phyloP scores from a whole-genome alignment of 2,329 filamentous ascomycete genomes.

The Aureobasidium sp. region DNA sequence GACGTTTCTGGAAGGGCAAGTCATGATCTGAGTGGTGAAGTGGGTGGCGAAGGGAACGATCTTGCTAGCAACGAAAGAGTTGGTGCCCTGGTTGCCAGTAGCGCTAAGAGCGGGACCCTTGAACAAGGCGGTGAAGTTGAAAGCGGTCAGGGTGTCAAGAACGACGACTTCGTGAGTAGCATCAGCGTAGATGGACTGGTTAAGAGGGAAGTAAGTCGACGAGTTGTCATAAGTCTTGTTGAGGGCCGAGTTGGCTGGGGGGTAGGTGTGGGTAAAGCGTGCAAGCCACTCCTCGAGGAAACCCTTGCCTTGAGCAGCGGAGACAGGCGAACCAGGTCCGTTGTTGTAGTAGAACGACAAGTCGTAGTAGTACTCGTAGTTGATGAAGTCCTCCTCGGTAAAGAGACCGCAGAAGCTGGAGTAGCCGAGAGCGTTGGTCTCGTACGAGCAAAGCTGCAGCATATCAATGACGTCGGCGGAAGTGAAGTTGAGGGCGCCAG shows the following conservation, averaged over 20 bases:
- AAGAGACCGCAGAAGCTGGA: conserved; percentile 13
- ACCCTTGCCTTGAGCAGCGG: conserved; percentile 8
- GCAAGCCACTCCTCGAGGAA: conserved; percentile 13
- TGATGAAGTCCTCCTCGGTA: conserved; percentile 8
- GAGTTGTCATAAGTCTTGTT: conserved; percentile 12
- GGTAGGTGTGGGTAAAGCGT: conserved; percentile 13
- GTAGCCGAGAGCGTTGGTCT: conserved; percentile 13
- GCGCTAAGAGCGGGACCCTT: neutral
- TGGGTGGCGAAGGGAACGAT: conserved; percentile 13
- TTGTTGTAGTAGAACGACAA: conserved; percentile 15
- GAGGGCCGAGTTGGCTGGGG: neutral
- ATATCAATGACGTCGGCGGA: neutral
- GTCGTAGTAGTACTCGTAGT: conserved; percentile 16
- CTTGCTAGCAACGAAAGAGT: conserved; percentile 10
- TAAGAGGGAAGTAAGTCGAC: conserved; percentile 5
- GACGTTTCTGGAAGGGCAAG: conserved; percentile 4
- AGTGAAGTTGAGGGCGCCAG: conserved; percentile 12
- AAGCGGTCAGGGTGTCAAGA: conserved; percentile 8
- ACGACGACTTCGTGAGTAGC: conserved; percentile 12
- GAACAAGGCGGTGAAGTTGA: conserved; percentile 13
- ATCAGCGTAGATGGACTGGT: conserved; percentile 14
- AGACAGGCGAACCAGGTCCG: conserved; percentile 8
- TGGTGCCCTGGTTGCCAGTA: conserved; percentile 4
- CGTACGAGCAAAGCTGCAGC: conserved; percentile 12
- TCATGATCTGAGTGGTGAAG: conserved; percentile 13